Evolutionary conservation across 73 alveolate genomes (phyloP), one percentile per base, ranked within the genome.

Genomic region (Paramecium biaurelia): DNA sequence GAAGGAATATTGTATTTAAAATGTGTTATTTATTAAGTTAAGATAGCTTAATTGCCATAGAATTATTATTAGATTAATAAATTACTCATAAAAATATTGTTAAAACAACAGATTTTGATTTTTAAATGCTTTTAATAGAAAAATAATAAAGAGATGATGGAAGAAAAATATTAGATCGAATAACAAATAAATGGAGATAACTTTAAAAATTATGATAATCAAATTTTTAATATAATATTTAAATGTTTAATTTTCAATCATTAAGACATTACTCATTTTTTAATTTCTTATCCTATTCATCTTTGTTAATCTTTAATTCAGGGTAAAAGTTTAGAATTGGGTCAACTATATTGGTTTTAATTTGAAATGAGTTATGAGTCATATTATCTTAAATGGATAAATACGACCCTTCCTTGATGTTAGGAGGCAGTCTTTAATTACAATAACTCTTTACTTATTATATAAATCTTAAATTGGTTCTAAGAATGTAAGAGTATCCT

Each of bases 11-110:
- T n/a, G 68, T 53, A 53, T 53, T 53, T 5, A 72, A 37, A 28
- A 14, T 28, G 8, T 20, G 30, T 72, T 72, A 5, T 2, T 28
- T 0, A 2, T 42, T 72, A n/a, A 72, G 86, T 72, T 23, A 35
- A 35, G 86, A 72, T 15, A 28, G 86, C 18, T 72, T 72, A 21
- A 21, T 35, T 21, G 32, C 58, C 7, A 11, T 72, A n/a, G 86
- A 72, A 72, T 72, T 72, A 35, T 72, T 72, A 26, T 15, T 72
- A 21, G 86, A 72, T 72, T 23, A 32, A 35, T 72, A 72, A 72
- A 38, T 72, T 12, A 20, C 30, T 35, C 56, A 38, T 18, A 72
- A 72, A 38, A 72, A 72, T 42, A 34, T 72, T 37, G 58, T 18
- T 37, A 72, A 72, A 72, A 37, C 24, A 8, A 72, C 38, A 1